Conservation (phyloP, 2,329 filamentous ascomycete genomes). For the Lasiodiplodia sp. region DNA sequence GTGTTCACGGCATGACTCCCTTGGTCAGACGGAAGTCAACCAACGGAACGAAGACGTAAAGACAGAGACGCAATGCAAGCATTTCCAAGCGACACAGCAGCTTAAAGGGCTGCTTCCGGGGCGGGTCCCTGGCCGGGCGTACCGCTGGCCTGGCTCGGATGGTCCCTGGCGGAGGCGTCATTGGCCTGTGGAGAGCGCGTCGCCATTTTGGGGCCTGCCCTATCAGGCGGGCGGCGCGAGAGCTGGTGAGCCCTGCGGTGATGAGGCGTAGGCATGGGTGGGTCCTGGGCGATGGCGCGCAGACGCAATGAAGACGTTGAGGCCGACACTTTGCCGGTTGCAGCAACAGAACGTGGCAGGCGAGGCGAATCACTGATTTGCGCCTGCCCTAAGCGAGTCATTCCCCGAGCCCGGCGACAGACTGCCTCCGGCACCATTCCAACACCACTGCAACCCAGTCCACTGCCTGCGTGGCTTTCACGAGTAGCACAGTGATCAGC, state of each 20-base stretch:
- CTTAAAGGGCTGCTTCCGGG: not conserved
- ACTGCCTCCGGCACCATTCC: not conserved
- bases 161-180: conserved; percentile 15
- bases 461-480: not conserved
- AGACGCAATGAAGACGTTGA: not conserved
- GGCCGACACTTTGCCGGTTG: conserved; percentile 12
- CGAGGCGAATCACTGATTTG: conserved; percentile 15
- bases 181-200: conserved; percentile 1
- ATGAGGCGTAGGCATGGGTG: not conserved
- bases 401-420: not conserved
- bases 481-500: conserved; percentile 1
- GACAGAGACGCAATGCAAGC: not conserved
- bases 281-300: conserved; percentile 17
- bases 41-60: not conserved
- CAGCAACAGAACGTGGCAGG: conserved; percentile 15
- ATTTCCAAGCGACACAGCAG: conserved; percentile 6
- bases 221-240: conserved; percentile 5
- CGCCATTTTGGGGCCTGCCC: not conserved
- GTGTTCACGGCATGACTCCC: conserved; percentile 1
- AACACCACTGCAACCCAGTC: conserved; percentile 1
- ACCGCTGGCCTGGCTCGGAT: conserved; percentile 2
- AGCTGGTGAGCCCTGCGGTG: not conserved
- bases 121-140: not conserved
- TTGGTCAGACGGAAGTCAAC: not conserved
- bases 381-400: conserved; percentile 20